Evolutionary conservation across 805 yeast species (phyloP).

Genomic region (Wickerhamiella slavikovae): DNA sequence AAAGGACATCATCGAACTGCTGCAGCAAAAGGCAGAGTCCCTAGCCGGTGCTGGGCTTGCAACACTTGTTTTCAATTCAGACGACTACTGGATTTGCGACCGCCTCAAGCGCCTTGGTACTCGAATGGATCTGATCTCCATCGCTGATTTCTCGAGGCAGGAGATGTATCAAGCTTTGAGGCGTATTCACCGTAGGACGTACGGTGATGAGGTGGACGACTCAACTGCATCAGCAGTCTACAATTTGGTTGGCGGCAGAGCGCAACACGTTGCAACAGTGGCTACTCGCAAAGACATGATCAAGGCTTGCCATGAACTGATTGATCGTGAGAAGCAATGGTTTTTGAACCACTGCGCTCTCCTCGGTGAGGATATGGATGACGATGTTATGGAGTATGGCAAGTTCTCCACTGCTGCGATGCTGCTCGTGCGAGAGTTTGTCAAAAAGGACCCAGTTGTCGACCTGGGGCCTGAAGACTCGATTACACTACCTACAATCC

Average conservation of each 20-base stretch:
- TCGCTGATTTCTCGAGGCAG: conserved; percentile 31
- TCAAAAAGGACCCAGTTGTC: conserved; percentile 35
- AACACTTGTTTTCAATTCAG: conserved; percentile 54
- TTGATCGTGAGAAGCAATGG: conserved; percentile 73
- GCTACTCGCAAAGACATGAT: conserved; percentile 17
- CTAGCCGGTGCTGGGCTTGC: conserved; percentile 54
- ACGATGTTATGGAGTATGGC: conserved; percentile 72
- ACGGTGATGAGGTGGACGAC: conserved; percentile 22
- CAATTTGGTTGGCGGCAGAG: conserved; percentile 62
- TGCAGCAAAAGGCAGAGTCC: conserved; percentile 69
- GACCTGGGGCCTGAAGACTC: conserved; percentile 12
- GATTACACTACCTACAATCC: conserved; percentile 49
- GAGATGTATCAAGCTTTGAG: conserved; percentile 35
- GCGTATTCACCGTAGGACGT: conserved; percentile 24
- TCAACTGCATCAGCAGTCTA: conserved; percentile 32
- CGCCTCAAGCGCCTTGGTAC: conserved; percentile 53
- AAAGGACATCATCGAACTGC: conserved; percentile 40
- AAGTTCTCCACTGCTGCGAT: conserved; percentile 57
- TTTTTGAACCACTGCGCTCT: conserved; percentile 65
- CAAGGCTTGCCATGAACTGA: conserved; percentile 43
- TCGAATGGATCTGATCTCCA: conserved; percentile 49
- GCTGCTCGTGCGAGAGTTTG: conserved; percentile 49
- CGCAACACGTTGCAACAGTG: conserved; percentile 61
- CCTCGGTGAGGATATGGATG: conserved; percentile 63
- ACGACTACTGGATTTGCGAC: conserved; percentile 77